Percentiles rank a stretch among this genome's conserved stretches.
phyloP scores from a whole-genome alignment of 1,139 yeast genomes.

The Kodamaea derodonti region DNA sequence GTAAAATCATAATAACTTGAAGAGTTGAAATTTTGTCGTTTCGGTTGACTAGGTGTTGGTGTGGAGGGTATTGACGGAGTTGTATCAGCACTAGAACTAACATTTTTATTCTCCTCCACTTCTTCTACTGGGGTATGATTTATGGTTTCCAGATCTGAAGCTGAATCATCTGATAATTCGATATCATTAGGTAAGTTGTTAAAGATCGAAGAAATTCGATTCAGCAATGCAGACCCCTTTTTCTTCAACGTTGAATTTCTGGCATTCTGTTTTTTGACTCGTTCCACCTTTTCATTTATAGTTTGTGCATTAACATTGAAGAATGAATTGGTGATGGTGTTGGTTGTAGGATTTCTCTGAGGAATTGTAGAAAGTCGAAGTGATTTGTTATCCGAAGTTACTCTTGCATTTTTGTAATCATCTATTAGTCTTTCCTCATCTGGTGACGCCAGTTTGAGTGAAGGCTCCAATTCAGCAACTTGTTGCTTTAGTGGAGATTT shows the following conservation, averaged over 20 bases:
- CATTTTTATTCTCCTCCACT: not conserved
- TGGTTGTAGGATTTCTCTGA: constrained; percentile 13
- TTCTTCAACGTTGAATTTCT: constrained; percentile 2
- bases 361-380: constrained; percentile 26
- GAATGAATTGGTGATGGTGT: constrained; percentile 29
- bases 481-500: not conserved
- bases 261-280: constrained; percentile 1
- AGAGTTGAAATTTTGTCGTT: constrained; percentile 5
- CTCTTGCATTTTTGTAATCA: constrained; percentile 14
- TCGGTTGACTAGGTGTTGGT: constrained; percentile 1
- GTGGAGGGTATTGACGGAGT: not conserved
- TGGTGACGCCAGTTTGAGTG: not conserved
- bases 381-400: constrained; percentile 31
- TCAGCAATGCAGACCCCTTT: constrained; percentile 15
- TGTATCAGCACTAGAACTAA: not conserved
- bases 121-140: not conserved
- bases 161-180: constrained; percentile 47
- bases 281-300: constrained; percentile 1
- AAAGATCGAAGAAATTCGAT: constrained; percentile 36
- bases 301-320: constrained; percentile 28
- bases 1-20: constrained; percentile 19
- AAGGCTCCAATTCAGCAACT: not conserved
- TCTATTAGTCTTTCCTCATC: constrained; percentile 2
- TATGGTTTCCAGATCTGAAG: constrained; percentile 40
- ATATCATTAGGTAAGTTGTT: constrained; percentile 48